Percentiles rank a stretch among this genome's conserved stretches.
Conservation (phyloP, 2,329 filamentous ascomycete species). For the Juglanconis oblonga region DNA sequence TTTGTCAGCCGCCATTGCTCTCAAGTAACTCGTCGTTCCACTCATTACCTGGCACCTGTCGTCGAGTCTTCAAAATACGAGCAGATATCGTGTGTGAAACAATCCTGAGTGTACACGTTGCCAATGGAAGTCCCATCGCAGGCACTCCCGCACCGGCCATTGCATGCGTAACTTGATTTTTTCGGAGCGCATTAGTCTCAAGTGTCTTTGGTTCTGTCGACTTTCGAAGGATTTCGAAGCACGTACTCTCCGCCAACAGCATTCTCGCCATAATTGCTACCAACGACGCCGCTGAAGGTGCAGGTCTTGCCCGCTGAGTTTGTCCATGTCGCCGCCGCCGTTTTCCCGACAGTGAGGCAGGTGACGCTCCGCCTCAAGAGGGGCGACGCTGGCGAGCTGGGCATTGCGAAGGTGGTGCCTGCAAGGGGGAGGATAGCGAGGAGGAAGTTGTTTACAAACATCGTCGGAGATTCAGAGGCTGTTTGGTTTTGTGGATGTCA, state of each 20-base stretch:
- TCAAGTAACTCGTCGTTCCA: neutral
- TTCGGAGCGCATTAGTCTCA: no score
- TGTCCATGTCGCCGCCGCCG: slow-evolving; percentile 44
- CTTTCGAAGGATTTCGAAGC: neutral
- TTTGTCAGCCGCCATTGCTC: neutral
- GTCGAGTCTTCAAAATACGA: slow-evolving; percentile 47
- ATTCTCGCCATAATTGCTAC: slow-evolving; percentile 46
- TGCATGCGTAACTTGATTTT: slow-evolving; percentile 42
- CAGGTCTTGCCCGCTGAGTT: slow-evolving; percentile 40
- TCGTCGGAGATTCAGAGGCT: neutral
- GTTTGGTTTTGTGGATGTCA: neutral
- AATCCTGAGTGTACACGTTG: slow-evolving; percentile 48
- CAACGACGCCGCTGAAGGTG: slow-evolving; percentile 41
- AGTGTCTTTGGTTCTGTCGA: no score
- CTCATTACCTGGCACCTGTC: slow-evolving; percentile 40
- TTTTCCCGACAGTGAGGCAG: slow-evolving; percentile 36
- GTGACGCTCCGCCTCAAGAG: slow-evolving; percentile 29
- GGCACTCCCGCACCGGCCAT: slow-evolving; percentile 46
- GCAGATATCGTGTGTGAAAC: slow-evolving; percentile 49
- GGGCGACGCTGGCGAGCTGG: slow-evolving; percentile 1
- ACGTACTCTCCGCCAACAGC: slow-evolving; percentile 41
- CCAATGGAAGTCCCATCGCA: slow-evolving; percentile 41
- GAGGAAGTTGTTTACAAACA: neutral
- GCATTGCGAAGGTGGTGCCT: neutral
- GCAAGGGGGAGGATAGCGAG: neutral